A percentile compares a stretch with the other conserved stretches of the same genome.
Evolutionary conservation across 176 grass and related monocot species (phyloP).

Genomic region (Musa itinerans): DNA sequence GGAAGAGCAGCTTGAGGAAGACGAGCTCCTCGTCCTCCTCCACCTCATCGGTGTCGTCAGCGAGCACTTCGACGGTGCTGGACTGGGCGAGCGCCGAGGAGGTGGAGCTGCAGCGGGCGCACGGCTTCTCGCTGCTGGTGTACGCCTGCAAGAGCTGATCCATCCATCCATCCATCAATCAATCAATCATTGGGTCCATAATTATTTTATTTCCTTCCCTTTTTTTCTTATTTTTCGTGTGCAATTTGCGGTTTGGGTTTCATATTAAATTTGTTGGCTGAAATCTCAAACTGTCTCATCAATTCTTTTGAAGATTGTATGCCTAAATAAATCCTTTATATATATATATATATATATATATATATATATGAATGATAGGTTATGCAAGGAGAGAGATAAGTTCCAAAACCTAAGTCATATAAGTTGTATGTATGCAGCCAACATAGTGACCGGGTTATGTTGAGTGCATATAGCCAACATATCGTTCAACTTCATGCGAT

Average conservation of each 20-base stretch:
- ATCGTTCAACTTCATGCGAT: not conserved
- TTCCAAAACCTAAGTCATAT: not conserved
- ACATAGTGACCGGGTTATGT: not conserved
- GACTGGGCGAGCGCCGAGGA: slow-evolving; percentile 81
- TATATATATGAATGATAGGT: no score
- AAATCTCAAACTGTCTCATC: not conserved
- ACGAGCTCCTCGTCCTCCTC: slow-evolving; percentile 58
- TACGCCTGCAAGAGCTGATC: slow-evolving; percentile 64
- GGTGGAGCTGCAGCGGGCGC: slow-evolving; percentile 41
- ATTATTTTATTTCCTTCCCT: not conserved
- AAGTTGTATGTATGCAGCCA: not conserved
- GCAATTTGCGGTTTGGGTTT: not conserved
- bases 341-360: no score
- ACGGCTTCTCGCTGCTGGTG: slow-evolving; percentile 69
- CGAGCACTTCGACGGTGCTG: slow-evolving; percentile 68
- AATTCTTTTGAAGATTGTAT: not conserved
- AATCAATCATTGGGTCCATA: not conserved
- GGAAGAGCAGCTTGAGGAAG: slow-evolving; percentile 34
- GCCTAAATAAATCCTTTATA: no score
- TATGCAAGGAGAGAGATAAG: not conserved
- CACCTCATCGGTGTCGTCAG: slow-evolving; percentile 51
- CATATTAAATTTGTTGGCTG: not conserved
- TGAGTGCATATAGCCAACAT: not conserved
- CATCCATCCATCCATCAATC: no score
- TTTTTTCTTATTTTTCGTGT: not conserved